A percentile compares a stretch with the other conserved stretches of the same genome.
These are phyloP conservation scores for Rhodotorula babjevae DNA, from an alignment of 768 basidiomycete species.

Conservation along the genomic window DNA sequence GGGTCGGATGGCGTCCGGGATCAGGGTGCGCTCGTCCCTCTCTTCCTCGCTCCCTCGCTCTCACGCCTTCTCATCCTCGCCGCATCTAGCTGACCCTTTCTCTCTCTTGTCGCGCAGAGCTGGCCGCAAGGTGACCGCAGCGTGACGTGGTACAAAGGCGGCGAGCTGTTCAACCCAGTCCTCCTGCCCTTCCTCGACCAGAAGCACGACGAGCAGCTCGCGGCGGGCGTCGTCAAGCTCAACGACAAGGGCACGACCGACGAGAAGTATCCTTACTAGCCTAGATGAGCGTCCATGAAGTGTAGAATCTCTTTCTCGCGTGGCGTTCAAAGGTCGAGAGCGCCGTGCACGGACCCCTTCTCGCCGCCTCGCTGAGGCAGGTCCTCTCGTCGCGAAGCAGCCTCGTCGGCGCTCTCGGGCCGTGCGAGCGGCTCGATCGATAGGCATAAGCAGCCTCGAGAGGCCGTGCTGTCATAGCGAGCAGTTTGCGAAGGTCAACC, in stretches of 20 bases:
- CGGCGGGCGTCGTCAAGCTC: constrained; percentile 33
- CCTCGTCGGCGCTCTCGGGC: too few relatives aligned
- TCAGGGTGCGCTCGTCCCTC: constrained; percentile 42
- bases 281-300: too few relatives aligned
- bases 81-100: accelerated
- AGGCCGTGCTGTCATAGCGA: too few relatives aligned
- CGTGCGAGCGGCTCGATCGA: too few relatives aligned
- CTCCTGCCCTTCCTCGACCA: constrained; percentile 49
- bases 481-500: too few relatives aligned
- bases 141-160: constrained; percentile 52
- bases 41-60: background rate
- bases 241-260: constrained; percentile 10
- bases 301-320: too few relatives aligned
- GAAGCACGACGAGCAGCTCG: constrained; percentile 47
- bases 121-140: constrained; percentile 57
- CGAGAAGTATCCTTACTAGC: constrained; percentile 1
- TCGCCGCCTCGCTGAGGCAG: too few relatives aligned
- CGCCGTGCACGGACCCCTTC: too few relatives aligned
- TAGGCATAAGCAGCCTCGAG: too few relatives aligned
- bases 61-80: background rate
- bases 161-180: constrained; percentile 44
- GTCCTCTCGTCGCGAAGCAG: too few relatives aligned
- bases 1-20: constrained; percentile 60
- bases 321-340: too few relatives aligned
- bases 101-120: constrained; percentile 42